Evolutionary conservation across 2,329 filamentous ascomycete species (phyloP), one percentile per base, ranked within the genome.

Genomic region (Sporothrix inflata): DNA sequence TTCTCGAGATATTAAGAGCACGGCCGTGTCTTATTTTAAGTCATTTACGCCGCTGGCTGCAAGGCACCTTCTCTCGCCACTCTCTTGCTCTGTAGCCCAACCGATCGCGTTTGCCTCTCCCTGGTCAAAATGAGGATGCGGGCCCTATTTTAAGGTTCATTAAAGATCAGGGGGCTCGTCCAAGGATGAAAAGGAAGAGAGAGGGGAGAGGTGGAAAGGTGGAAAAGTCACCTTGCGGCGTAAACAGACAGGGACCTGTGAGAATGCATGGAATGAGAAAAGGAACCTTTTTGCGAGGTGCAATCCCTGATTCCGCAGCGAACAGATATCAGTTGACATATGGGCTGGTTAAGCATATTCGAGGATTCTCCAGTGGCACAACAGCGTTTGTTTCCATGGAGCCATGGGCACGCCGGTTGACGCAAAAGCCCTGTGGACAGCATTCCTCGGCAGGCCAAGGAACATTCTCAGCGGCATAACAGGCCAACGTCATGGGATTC

Each of bases 121-220:
- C 57, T 40, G 60, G 60, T 8, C 21, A 49, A 67, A 51, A 49
- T 51, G 63, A 49, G 16, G 27, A 67, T 49, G 65, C 45, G 27
- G 45, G 34, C 30, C 34, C 49, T 68, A 55, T 42, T 51, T 55
- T 55, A 69, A 55, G 66, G 27, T 53, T 53, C 45, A 68, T 69
- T 42, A 40, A 42, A 55, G 34, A 55, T 40, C 47, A 40, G 65
- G 65, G 65, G 45, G n/a, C 42, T 27, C 34, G 19, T 47, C 40
- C 61, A 47, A 65, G 61, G 61, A 65, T 40, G 4, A 42, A 63
- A 34, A 42, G n/a, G 38, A 12, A 1, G 57, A 19, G 30, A 30
- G 53, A 19, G 53, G 34, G 30, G 61, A 30, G 38, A 12, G 19
- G n/a, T 19, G 2, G 61, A 27, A 14, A 45, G 49, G 8, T 16